These are phyloP conservation scores for Helotiales sp. DNA, from an alignment of 2,329 filamentous ascomycete species.

Conservation along the genomic window DNA sequence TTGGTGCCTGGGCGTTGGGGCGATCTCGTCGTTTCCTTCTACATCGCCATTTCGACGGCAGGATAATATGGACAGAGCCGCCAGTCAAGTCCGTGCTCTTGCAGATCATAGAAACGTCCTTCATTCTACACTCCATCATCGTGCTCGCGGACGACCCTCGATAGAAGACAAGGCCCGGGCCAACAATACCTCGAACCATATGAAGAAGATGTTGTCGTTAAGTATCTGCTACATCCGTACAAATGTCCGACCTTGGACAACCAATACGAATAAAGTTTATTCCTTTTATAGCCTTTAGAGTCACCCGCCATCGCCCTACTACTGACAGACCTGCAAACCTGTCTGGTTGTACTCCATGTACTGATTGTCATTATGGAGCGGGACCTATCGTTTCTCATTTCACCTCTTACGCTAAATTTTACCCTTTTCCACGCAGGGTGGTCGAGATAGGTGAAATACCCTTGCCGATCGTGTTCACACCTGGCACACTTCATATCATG, in stretches of 20 bases:
- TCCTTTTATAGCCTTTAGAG: constrained; percentile 21
- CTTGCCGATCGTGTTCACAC: too few relatives aligned
- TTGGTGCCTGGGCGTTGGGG: too few relatives aligned
- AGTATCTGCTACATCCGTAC: constrained; percentile 3
- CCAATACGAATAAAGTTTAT: constrained; percentile 26
- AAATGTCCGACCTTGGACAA: constrained; percentile 14
- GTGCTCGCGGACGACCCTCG: constrained; percentile 3
- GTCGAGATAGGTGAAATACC: too few relatives aligned
- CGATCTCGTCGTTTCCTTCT: not conserved
- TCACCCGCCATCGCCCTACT: constrained; percentile 21
- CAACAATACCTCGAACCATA: constrained; percentile 9
- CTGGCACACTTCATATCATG: too few relatives aligned
- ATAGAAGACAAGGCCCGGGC: constrained; percentile 14
- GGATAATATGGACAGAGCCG: too few relatives aligned
- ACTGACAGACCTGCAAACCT: constrained; percentile 22
- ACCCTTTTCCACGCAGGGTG: too few relatives aligned
- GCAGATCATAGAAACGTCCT: constrained; percentile 25
- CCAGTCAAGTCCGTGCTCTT: constrained; percentile 23
- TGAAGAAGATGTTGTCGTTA: constrained; percentile 11
- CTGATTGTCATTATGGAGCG: too few relatives aligned
- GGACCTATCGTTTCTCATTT: too few relatives aligned
- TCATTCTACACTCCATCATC: constrained; percentile 12
- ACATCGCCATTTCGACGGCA: too few relatives aligned
- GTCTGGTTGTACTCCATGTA: too few relatives aligned
- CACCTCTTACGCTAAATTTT: too few relatives aligned